Base-by-base conservation (phyloP, 2,329 filamentous ascomycete species). In the Paraphaeosphaeria sporulosa region DNA sequence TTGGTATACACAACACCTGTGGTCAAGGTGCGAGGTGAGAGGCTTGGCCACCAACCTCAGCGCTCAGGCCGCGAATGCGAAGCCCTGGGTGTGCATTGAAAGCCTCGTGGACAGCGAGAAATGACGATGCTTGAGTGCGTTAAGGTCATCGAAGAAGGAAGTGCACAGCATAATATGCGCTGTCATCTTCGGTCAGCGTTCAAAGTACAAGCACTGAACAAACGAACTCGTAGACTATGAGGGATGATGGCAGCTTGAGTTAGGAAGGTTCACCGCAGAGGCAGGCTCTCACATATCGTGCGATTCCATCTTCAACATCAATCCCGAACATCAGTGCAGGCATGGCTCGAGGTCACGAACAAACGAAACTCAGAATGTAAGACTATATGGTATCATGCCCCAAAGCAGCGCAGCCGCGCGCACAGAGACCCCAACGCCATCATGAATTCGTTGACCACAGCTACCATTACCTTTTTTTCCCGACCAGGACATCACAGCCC, bases 401-500 rank as follows among this genome's bases (percentile, higher is more conserved):
- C 36, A 27, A 48, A 43, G 32, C 25, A 47, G 53, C 47, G 30
- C 47, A 36, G n/a, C 30, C 38, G 23, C 23, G 40, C 46, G 27
- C 40, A 36, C 23, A 13, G 19, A 30, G 47, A 27, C 50, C 55
- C 19, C 23, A 32, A 50, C 34, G 55, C 55, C 46, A 7, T 56
- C 54, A 40, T 56, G 17, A 56, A 17, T 48, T 32, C 55, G 27
- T 52, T 38, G 17, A 19, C 50, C 32, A 32, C 52, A 10, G 19
- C n/a, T 6, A 40, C 69, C 58, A 43, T 69, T 59, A 73, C 9
- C 25, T 27, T 6, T 68, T 9, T 55, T 65, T 73, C 13, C 75
- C 74, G 53, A 77, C 67, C 50, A 65, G 69, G 38, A 78, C 70
- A 46, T 77, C 71, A 55, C 70, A 74, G 6, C 63, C 66, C 17